These are phyloP conservation scores for Penicillium arizonense DNA, from an alignment of 495 filamentous ascomycete species.

Conservation along the genomic window DNA sequence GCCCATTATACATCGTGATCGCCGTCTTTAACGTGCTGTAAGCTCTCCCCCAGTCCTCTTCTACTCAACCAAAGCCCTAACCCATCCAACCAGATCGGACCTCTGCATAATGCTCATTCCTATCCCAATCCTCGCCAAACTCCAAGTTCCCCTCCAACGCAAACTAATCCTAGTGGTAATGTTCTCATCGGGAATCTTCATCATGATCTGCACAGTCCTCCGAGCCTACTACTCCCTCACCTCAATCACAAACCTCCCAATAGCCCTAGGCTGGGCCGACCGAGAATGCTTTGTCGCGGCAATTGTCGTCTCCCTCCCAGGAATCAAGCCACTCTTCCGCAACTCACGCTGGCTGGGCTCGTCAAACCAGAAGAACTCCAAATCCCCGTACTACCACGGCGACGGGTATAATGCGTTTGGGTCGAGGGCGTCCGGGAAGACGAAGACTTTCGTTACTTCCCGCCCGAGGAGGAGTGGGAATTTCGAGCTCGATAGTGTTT, in stretches of 20 bases:
- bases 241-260: constrained; percentile 17
- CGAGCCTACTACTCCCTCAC: constrained; percentile 24
- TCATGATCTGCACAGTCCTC: constrained; percentile 27
- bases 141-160: constrained; percentile 20
- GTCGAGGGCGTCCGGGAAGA: constrained; percentile 9
- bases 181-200: constrained; percentile 28
- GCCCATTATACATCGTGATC: constrained; percentile 21
- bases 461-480: background rate
- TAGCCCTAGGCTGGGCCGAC: constrained; percentile 21
- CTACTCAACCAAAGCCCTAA: background rate
- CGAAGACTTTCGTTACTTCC: constrained; percentile 10
- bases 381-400: constrained; percentile 8
- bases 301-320: constrained; percentile 22
- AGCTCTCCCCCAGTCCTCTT: background rate
- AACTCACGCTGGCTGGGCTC: constrained; percentile 19
- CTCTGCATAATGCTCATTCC: constrained; percentile 17
- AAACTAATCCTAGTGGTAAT: constrained; percentile 22
- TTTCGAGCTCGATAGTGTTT: constrained; percentile 8
- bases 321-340: constrained; percentile 27
- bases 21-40: constrained; percentile 22
- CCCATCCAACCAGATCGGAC: constrained; percentile 14
- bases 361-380: constrained; percentile 8
- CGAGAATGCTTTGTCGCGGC: constrained; percentile 26
- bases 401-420: constrained; percentile 12
- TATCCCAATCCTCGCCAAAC: constrained; percentile 24